Conservation (phyloP, 176 grass and related monocot species). For the Oryza meridionalis region DNA sequence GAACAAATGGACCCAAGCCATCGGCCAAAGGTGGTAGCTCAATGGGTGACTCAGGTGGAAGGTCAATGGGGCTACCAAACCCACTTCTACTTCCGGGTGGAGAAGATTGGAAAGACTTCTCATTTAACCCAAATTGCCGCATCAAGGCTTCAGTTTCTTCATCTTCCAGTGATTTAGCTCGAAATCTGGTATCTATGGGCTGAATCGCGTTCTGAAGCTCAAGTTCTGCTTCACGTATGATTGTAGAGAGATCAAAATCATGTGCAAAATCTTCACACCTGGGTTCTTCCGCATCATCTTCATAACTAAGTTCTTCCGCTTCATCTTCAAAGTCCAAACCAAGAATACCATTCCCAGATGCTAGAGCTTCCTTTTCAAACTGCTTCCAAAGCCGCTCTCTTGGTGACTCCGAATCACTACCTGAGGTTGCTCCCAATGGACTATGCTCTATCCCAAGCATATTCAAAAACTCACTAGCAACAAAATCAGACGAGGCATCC, state of each 20-base stretch:
- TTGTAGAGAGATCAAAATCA: constrained; percentile 69
- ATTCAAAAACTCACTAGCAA: constrained; percentile 85
- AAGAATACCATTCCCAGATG: constrained; percentile 64
- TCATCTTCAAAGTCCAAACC: constrained; percentile 58
- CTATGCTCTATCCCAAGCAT: constrained; percentile 83
- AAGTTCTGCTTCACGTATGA: constrained; percentile 71
- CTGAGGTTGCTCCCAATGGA: constrained; percentile 64
- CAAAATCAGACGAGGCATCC: constrained; percentile 67
- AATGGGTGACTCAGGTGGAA: constrained; percentile 65
- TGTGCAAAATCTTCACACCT: constrained; percentile 44
- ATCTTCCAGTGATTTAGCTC: constrained; percentile 77
- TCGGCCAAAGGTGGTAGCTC: constrained; percentile 67
- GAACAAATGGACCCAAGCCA: constrained; percentile 83
- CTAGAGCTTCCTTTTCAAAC: constrained; percentile 88
- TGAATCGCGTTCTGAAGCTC: constrained; percentile 63
- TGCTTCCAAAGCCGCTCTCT: constrained; percentile 87
- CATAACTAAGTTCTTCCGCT: constrained; percentile 42
- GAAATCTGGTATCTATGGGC: constrained; percentile 47
- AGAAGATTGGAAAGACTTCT: constrained; percentile 74
- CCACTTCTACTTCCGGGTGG: constrained; percentile 61
- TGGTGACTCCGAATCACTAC: constrained; percentile 75
- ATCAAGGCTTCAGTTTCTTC: constrained; percentile 92
- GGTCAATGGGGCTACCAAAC: constrained; percentile 79
- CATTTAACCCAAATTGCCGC: constrained; percentile 77
- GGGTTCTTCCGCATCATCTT: constrained; percentile 48